Conservation (phyloP, 148 eudicot species). For the Vaccinium corymbosum region DNA sequence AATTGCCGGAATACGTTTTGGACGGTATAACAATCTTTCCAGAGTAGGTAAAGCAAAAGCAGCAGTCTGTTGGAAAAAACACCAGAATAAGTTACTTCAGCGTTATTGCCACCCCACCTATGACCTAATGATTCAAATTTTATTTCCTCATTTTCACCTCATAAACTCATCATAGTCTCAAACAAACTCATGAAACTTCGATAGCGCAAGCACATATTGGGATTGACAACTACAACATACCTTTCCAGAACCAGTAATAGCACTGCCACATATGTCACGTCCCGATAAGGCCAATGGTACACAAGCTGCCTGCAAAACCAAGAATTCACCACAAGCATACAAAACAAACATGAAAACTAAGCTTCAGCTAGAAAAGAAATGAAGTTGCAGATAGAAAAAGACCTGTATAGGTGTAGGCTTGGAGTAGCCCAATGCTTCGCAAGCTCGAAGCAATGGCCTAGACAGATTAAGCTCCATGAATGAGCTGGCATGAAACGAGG, state of each 20-base stretch:
- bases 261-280: constrained; percentile 96
- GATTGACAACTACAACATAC: constrained; percentile 29
- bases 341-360: neutral
- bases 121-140: neutral
- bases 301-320: constrained; percentile 73
- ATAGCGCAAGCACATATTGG: neutral
- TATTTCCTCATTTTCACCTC: neutral
- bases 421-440: constrained; percentile 72
- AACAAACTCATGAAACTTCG: neutral
- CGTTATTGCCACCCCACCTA: neutral
- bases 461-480: constrained; percentile 79
- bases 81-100: constrained; percentile 1
- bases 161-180: neutral
- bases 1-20: constrained; percentile 74
- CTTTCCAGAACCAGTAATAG: constrained; percentile 97
- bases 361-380: neutral
- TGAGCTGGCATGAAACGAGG: constrained; percentile 64
- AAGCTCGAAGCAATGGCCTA: constrained; percentile 85
- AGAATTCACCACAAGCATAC: neutral
- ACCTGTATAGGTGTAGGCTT: constrained; percentile 99
- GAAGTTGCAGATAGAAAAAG: neutral
- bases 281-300: constrained; percentile 82
- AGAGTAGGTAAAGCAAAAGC: constrained; percentile 85
- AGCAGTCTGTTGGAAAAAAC: constrained; percentile 64
- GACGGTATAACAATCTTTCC: constrained; percentile 74